Conservation (phyloP, 768 basidiomycete genomes). For the Pulveroboletus ravenelii region DNA sequence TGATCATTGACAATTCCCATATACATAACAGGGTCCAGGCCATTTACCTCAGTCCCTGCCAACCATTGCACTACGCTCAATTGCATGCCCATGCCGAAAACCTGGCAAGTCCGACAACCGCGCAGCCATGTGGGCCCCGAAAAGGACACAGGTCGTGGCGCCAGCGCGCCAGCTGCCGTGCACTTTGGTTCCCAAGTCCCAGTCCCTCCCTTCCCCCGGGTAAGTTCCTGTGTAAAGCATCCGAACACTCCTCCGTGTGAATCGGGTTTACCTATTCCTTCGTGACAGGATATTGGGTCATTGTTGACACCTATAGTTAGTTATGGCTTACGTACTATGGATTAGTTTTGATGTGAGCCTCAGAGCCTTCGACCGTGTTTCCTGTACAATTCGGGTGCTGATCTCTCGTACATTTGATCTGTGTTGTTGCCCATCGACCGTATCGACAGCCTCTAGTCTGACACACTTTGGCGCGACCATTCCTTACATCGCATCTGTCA, state of each 20-base stretch:
- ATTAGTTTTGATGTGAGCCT: not conserved
- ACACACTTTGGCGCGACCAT: too few species aligned
- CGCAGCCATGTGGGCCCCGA: not conserved
- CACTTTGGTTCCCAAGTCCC: not conserved
- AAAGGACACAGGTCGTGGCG: not conserved
- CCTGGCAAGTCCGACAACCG: constrained; percentile 1
- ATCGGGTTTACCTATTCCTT: not conserved
- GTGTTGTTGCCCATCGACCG: too few species aligned
- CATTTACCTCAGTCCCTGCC: constrained; percentile 6
- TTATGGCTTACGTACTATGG: too few species aligned
- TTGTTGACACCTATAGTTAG: not conserved
- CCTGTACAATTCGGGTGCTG: too few species aligned
- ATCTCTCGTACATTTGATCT: too few species aligned
- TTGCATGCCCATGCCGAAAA: not conserved
- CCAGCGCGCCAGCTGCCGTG: not conserved
- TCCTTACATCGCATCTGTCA: too few species aligned
- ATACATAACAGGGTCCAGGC: constrained; percentile 9
- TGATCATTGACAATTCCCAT: not conserved
- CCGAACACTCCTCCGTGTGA: not conserved
- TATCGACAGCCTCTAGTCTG: too few species aligned
- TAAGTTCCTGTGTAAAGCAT: not conserved
- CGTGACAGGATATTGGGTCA: not conserved
- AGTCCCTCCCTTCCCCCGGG: not conserved
- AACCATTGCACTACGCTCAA: not conserved
- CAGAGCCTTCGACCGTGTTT: not conserved